These are phyloP conservation scores for Aurantiochytrium sp. DNA, from an alignment of 108 stramenopile genomes.

Conservation along the genomic window DNA sequence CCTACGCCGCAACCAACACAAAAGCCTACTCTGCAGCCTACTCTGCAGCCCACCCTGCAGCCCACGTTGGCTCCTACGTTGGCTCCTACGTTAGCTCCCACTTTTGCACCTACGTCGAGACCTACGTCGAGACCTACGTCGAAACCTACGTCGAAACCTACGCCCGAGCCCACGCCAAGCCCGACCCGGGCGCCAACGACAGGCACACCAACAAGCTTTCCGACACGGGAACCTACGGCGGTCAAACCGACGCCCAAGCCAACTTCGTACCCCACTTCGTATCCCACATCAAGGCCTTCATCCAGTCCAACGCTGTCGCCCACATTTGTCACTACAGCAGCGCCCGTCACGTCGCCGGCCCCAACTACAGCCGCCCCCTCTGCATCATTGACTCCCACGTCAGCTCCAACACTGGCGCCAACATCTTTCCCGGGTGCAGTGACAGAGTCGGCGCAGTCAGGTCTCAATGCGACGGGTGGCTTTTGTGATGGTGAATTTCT, in stretches of 20 bases:
- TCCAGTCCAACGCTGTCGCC: no score
- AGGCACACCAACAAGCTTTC: no score
- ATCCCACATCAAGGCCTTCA: no score
- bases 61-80: neutral
- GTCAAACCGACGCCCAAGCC: no score
- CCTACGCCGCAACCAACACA: neutral
- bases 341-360: neutral
- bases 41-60: neutral
- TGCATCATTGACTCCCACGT: no score
- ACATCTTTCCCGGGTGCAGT: no score
- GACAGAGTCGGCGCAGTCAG: neutral
- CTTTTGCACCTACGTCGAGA: no score
- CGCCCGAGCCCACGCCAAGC: neutral
- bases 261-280: no score
- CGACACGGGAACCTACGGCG: no score
- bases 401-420: no score
- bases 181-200: neutral
- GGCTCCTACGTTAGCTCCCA: neutral
- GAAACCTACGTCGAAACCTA: neutral
- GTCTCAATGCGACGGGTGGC: neutral
- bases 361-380: no score
- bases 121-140: neutral
- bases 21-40: no score
- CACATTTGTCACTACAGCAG: neutral
- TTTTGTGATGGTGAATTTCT: neutral